Evolutionary conservation across 2,329 filamentous ascomycete genomes (phyloP), one percentile per base, ranked within the genome.

Genomic region (Ceratocystis huliohia): DNA sequence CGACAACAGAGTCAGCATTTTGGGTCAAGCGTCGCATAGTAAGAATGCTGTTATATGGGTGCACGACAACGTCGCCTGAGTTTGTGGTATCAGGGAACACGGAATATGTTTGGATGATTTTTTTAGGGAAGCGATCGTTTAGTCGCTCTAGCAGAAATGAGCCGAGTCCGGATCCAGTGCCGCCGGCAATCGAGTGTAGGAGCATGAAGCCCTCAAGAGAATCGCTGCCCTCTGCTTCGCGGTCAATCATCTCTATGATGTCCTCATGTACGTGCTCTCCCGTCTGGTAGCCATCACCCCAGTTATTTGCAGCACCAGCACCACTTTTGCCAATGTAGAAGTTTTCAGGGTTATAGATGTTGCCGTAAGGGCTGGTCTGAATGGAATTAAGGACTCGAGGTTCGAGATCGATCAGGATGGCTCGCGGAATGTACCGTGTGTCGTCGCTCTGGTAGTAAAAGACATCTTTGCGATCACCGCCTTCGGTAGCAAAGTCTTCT

Each of bases 371-470:
- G 1, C 94, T 91, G 8, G 87, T 88, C 78, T 97, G 93, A 71
- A 99, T 99, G 69, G 86, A 81, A 74, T 97, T 89, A 73, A 99
- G 88, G 69, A 97, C 92, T 70, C 94, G 84, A 28, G 94, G 94
- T 77, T 99, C 94, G 48, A 99, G 81, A 75, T 99, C 94, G 69
- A 99, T 88, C 64, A 99, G 80, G 72, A 99, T 97, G 61, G 94
- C 93, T 74, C 94, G 85, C 10, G 94, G 94, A 71, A 99, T 97
- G 77, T 99, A 99, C 78, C 94, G 85, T 68, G 94, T 99, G 75
- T 99, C 94, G 80, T 99, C 94, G 74, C 92, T 97, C 82, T 95
- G 93, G 79, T 97, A 99, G 83, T 96, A 97, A 79, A 97, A 97
- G 69, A 99, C 94, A 77, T 99, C 94, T 76, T 99, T 99, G 72